A percentile compares a stretch with the other conserved stretches of the same genome.
Conservation (phyloP, 805 yeast species). For the Zygosaccharomyces lentus region DNA sequence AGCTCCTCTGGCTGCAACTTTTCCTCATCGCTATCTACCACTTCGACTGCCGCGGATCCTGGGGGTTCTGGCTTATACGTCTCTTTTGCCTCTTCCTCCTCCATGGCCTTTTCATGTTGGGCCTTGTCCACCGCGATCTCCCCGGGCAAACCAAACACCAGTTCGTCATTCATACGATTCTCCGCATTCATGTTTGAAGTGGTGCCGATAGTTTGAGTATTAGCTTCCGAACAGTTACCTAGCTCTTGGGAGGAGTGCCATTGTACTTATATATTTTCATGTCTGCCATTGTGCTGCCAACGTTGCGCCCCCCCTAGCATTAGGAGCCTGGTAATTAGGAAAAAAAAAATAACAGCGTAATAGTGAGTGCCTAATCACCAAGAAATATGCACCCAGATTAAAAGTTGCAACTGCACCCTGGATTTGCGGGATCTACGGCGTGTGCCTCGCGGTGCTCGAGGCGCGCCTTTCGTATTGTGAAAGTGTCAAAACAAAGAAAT, state of each 20-base stretch:
- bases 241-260: background rate
- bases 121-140: background rate
- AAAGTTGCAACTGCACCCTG: background rate
- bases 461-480: background rate
- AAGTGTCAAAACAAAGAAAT: no score
- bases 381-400: background rate
- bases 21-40: slow-evolving; percentile 1
- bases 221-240: background rate
- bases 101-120: background rate
- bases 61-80: background rate
- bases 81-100: background rate
- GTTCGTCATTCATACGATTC: background rate
- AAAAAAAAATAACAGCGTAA: no score
- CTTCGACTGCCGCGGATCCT: background rate
- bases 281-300: background rate
- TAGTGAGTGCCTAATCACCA: no score
- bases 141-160: background rate
- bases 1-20: background rate
- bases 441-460: background rate
- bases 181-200: background rate
- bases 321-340: no score
- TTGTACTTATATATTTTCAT: background rate
- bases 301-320: background rate
- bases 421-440: background rate
- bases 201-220: background rate